These are phyloP conservation scores for Lipomyces chichibuensis DNA, from an alignment of 805 yeast species.

Conservation along the genomic window DNA sequence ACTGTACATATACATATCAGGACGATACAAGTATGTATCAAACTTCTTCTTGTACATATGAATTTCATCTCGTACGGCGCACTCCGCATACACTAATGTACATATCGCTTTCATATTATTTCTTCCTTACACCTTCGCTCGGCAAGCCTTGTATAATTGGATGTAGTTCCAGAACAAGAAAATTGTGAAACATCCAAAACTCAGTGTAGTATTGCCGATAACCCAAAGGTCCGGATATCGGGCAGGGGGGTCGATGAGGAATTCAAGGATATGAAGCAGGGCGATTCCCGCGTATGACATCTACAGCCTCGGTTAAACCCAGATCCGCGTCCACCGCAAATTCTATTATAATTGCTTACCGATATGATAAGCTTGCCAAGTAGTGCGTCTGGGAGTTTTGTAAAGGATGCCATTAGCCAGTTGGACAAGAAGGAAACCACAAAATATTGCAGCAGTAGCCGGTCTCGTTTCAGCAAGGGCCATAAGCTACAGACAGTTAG, in stretches of 20 bases:
- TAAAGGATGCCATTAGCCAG: slow-evolving; percentile 73
- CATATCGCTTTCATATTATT: slow-evolving; percentile 1
- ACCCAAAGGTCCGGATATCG: slow-evolving; percentile 85
- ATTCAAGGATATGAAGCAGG: slow-evolving; percentile 59
- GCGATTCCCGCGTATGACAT: slow-evolving; percentile 52
- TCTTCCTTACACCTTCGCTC: not conserved
- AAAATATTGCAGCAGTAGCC: slow-evolving; percentile 69
- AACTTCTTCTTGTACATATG: not conserved
- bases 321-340: not conserved
- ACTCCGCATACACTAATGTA: not conserved
- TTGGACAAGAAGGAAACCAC: slow-evolving; percentile 66
- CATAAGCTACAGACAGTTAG: slow-evolving; percentile 54
- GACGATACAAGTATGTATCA: not conserved
- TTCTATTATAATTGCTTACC: slow-evolving; percentile 44
- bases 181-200: slow-evolving; percentile 72
- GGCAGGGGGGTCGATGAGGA: slow-evolving; percentile 40
- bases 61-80: not conserved
- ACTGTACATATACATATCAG: slow-evolving; percentile 7
- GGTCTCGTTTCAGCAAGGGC: slow-evolving; percentile 82
- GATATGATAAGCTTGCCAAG: slow-evolving; percentile 57
- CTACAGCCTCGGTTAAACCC: slow-evolving; percentile 2
- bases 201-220: slow-evolving; percentile 68
- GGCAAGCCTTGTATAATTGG: slow-evolving; percentile 47
- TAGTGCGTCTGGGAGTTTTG: slow-evolving; percentile 53
- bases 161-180: slow-evolving; percentile 85